phyloP scores from a whole-genome alignment of 768 basidiomycete genomes.

The Panellus pusillus region DNA sequence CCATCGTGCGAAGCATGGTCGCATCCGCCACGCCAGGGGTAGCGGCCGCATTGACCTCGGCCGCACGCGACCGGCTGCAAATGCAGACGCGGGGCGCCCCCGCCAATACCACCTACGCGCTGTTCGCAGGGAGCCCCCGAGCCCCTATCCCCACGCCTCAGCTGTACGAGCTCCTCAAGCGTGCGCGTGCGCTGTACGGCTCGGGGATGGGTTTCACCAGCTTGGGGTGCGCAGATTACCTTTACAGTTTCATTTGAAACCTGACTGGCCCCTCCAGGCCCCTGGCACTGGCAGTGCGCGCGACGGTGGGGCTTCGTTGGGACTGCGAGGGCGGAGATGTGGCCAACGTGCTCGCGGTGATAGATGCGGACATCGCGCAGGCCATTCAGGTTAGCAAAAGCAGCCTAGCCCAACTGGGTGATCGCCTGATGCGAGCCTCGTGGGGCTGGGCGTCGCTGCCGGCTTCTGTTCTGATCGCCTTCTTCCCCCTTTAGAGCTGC shows the following conservation, averaged over 20 bases:
- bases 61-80: slow-evolving; percentile 20
- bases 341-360: slow-evolving; percentile 16
- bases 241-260: neutral
- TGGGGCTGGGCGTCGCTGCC: neutral
- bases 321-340: slow-evolving; percentile 8
- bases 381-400: slow-evolving; percentile 17
- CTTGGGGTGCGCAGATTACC: slow-evolving; percentile 8
- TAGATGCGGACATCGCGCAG: slow-evolving; percentile 21
- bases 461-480: slow-evolving; percentile 5
- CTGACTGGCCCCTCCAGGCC: neutral
- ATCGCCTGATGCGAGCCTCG: slow-evolving; percentile 7
- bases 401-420: too few relatives aligned
- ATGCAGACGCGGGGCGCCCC: slow-evolving; percentile 7
- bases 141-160: slow-evolving; percentile 9
- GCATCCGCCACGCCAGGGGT: slow-evolving; percentile 20
- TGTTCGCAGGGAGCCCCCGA: too few relatives aligned
- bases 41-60: slow-evolving; percentile 14
- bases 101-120: neutral
- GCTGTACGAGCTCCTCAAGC: slow-evolving; percentile 15
- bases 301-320: slow-evolving; percentile 17
- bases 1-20: slow-evolving; percentile 21
- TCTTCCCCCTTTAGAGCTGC: slow-evolving; percentile 15
- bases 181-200: slow-evolving; percentile 19
- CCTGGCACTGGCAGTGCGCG: slow-evolving; percentile 8
- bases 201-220: slow-evolving; percentile 23